Evolutionary conservation across 257 asterid genomes (phyloP).

Genomic region (Jacaranda copaia): DNA sequence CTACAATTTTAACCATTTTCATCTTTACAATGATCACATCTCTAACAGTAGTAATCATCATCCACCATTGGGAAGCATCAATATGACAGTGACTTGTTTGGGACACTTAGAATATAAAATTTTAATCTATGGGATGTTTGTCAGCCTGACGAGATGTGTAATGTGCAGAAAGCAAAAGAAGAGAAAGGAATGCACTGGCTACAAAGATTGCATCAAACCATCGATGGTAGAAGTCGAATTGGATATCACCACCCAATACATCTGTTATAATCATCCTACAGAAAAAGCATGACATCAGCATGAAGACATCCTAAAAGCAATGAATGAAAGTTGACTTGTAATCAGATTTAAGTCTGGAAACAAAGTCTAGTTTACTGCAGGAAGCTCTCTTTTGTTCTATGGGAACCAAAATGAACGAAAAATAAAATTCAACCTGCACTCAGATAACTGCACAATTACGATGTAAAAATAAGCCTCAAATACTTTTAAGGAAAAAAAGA

Average conservation of each 20-base stretch:
- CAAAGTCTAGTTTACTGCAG: too few species aligned
- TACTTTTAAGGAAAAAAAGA: too few species aligned
- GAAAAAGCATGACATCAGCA: slow-evolving; percentile 8
- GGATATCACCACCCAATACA: slow-evolving; percentile 94
- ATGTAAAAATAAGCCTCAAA: too few species aligned
- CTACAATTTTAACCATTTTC: neutral
- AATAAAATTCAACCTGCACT: too few species aligned
- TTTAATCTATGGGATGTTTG: slow-evolving; percentile 90
- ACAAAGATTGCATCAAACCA: slow-evolving; percentile 98
- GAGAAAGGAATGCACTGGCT: slow-evolving; percentile 94
- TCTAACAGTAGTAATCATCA: neutral
- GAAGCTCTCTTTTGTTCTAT: too few species aligned
- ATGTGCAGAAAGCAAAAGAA: slow-evolving; percentile 91
- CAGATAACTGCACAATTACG: too few species aligned
- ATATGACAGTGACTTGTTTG: neutral
- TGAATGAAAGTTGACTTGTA: neutral
- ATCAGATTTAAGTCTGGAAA: too few species aligned
- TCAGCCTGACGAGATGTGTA: slow-evolving; percentile 93
- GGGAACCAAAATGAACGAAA: too few species aligned
- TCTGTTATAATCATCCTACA: slow-evolving; percentile 94
- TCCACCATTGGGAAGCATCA: neutral
- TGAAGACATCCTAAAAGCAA: slow-evolving; percentile 18
- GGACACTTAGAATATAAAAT: neutral
- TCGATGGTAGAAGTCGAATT: slow-evolving; percentile 92
- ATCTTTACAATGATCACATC: slow-evolving; percentile 9